A percentile compares a stretch with the other conserved stretches of the same genome.
Evolutionary conservation across 331 rosid genomes (phyloP).

Genomic region (Phaseolus coccineus): DNA sequence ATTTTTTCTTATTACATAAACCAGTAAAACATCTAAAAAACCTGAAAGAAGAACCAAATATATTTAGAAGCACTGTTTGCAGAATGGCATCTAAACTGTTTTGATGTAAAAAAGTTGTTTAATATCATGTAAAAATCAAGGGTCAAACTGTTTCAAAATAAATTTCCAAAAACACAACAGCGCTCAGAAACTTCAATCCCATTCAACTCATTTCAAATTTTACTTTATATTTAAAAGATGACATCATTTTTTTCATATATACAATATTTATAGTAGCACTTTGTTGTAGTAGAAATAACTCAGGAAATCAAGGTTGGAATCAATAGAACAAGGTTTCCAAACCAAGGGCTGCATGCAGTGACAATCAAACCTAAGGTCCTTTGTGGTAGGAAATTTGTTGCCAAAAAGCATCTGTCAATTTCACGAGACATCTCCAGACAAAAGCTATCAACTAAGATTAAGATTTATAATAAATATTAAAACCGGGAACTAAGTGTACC

Average conservation of each 20-base stretch:
- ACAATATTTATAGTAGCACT: conserved; percentile 3
- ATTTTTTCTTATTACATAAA: conserved; percentile 5
- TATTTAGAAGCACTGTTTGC: not conserved
- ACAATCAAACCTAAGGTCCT: conserved; percentile 12
- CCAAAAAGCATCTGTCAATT: conserved; percentile 32
- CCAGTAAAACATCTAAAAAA: conserved; percentile 2
- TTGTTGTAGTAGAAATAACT: conserved; percentile 29
- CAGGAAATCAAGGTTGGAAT: conserved; percentile 17
- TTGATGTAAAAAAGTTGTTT: not conserved
- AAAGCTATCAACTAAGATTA: conserved; percentile 32
- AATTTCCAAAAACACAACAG: conserved; percentile 1
- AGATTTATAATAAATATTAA: conserved; percentile 33
- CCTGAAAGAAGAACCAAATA: conserved; percentile 25
- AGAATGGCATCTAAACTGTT: conserved; percentile 3
- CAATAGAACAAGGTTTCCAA: conserved; percentile 32
- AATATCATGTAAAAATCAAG: not conserved
- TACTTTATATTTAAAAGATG: conserved; percentile 2
- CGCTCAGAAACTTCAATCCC: conserved; percentile 20
- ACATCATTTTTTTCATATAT: not conserved
- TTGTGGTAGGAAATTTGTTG: not conserved
- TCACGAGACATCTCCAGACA: conserved; percentile 21
- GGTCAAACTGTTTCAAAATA: conserved; percentile 15
- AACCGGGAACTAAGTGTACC: conserved; percentile 55
- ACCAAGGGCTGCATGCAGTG: conserved; percentile 21
- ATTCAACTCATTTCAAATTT: conserved; percentile 29